phyloP scores from a whole-genome alignment of 1,284 basidiomycete genomes.

The Naganishia sp. region DNA sequence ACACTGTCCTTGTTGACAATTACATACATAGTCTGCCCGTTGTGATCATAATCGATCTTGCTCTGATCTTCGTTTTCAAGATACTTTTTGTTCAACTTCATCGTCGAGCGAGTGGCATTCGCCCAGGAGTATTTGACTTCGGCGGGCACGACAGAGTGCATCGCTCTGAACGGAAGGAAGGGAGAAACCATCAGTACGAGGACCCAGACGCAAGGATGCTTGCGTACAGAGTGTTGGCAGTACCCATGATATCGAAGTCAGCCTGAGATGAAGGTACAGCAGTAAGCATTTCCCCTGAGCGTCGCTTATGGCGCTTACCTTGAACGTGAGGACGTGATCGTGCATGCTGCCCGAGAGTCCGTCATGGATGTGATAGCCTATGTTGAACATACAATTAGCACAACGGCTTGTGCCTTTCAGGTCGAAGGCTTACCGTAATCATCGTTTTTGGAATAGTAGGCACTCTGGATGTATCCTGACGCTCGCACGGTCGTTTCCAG shows the following conservation, averaged over 20 bases:
- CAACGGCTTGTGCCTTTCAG: no score
- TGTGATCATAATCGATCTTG: slow-evolving; percentile 57
- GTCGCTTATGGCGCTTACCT: slow-evolving; percentile 31
- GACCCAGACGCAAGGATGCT: neutral
- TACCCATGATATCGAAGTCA: slow-evolving; percentile 44
- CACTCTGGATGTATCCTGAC: slow-evolving; percentile 48
- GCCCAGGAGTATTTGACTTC: slow-evolving; percentile 45
- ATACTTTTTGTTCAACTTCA: slow-evolving; percentile 53
- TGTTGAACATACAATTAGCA: neutral
- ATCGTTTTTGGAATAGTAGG: slow-evolving; percentile 45
- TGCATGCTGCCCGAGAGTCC: slow-evolving; percentile 47
- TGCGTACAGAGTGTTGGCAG: slow-evolving; percentile 40
- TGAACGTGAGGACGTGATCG: slow-evolving; percentile 44
- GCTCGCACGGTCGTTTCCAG: slow-evolving; percentile 46
- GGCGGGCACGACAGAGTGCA: slow-evolving; percentile 42
- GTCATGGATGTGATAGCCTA: slow-evolving; percentile 46
- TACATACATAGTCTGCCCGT: slow-evolving; percentile 61
- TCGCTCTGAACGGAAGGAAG: slow-evolving; percentile 19
- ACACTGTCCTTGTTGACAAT: slow-evolving; percentile 63
- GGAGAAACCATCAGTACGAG: no score
- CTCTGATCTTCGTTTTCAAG: slow-evolving; percentile 62
- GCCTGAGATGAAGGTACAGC: neutral
- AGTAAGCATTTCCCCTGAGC: neutral
- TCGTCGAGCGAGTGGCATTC: slow-evolving; percentile 41
- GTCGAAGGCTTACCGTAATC: slow-evolving; percentile 36